phyloP scores from a whole-genome alignment of 352 stramenopile species.

The Phytophthora tentaculata region DNA sequence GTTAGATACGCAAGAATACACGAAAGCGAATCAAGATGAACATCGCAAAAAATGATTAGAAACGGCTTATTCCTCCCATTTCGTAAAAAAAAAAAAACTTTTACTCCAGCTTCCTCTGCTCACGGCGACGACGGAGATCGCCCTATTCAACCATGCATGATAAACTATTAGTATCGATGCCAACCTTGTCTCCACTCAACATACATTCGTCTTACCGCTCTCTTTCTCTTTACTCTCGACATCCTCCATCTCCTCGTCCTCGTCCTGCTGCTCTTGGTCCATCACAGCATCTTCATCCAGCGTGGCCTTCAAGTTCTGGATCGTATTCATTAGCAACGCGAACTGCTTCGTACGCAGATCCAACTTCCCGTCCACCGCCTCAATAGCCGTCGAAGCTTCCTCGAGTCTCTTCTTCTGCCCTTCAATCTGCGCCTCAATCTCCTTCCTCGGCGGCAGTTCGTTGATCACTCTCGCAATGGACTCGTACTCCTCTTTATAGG shows the following conservation, averaged over 20 bases:
- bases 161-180: not conserved
- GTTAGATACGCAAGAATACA: too few species aligned
- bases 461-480: conserved; percentile 86
- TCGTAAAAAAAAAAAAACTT: not conserved
- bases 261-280: conserved; percentile 67
- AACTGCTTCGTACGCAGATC: conserved; percentile 84
- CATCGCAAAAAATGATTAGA: too few species aligned
- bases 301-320: conserved; percentile 85
- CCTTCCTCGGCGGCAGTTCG: conserved; percentile 68
- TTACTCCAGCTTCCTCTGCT: not conserved
- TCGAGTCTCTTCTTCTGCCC: conserved; percentile 63
- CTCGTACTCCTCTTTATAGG: conserved; percentile 92
- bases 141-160: conserved; percentile 4
- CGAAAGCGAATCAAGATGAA: too few species aligned
- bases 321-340: conserved; percentile 79
- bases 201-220: conserved; percentile 16
- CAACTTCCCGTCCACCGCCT: conserved; percentile 65
- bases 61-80: too few species aligned
- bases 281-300: conserved; percentile 73
- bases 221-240: conserved; percentile 29
- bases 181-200: not conserved
- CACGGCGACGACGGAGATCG: conserved; percentile 33
- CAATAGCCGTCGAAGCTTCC: conserved; percentile 62
- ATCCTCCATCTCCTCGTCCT: conserved; percentile 82
- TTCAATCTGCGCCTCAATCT: conserved; percentile 66